A percentile compares a stretch with the other conserved stretches of the same genome.
phyloP scores from a whole-genome alignment of 2,329 filamentous ascomycete genomes.

The Beauveria australis region DNA sequence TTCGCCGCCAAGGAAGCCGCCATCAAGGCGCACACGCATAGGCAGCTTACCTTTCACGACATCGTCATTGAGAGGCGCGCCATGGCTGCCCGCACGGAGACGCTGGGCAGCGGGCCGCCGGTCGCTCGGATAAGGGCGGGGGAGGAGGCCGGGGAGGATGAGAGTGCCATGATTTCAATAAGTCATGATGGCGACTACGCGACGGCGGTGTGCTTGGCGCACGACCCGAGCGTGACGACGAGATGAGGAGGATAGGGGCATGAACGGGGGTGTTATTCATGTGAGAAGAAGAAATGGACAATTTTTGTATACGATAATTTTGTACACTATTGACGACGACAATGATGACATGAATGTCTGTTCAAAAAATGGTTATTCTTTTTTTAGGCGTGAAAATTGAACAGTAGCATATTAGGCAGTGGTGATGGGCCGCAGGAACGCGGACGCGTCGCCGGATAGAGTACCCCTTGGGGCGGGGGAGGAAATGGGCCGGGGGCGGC shows the following conservation, averaged over 20 bases:
- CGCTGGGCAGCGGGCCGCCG: conserved; percentile 32
- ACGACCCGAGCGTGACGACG: conserved; percentile 14
- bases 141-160: conserved; percentile 24
- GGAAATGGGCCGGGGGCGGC: background rate
- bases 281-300: background rate
- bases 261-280: background rate
- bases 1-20: conserved; percentile 70
- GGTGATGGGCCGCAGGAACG: no score
- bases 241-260: background rate
- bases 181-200: conserved; percentile 84
- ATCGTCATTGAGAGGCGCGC: conserved; percentile 37
- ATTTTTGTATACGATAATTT: background rate
- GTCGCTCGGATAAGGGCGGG: conserved; percentile 33
- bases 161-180: conserved; percentile 66
- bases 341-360: background rate
- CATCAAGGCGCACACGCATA: conserved; percentile 61
- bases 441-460: background rate
- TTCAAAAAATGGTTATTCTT: background rate
- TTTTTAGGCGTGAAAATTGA: background rate
- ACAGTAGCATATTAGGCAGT: background rate
- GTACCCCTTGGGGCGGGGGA: background rate
- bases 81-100: conserved; percentile 16
- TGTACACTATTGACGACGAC: background rate
- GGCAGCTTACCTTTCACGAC: conserved; percentile 52
- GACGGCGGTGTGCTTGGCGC: conserved; percentile 57